These are phyloP conservation scores for Maudiozyma serrabonitensis DNA, from an alignment of 805 yeast genomes.

Conservation along the genomic window DNA sequence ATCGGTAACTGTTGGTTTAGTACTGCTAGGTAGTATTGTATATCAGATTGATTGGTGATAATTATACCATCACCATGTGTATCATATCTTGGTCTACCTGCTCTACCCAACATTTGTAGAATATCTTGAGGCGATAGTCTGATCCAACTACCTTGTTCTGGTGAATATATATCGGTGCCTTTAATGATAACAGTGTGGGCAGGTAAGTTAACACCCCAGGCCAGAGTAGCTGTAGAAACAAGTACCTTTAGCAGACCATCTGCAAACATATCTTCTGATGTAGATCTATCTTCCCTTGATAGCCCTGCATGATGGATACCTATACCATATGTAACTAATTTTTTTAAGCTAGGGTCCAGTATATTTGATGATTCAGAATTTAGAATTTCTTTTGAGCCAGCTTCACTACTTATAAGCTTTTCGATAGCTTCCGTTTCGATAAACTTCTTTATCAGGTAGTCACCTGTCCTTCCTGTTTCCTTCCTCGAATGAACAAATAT, in stretches of 20 bases:
- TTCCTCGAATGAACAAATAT: constrained; percentile 91
- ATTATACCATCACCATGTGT: constrained; percentile 88
- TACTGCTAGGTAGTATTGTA: constrained; percentile 84
- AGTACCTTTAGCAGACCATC: constrained; percentile 77
- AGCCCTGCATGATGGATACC: constrained; percentile 93
- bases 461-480: constrained; percentile 80
- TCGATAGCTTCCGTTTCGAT: constrained; percentile 44
- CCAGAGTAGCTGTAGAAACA: constrained; percentile 86
- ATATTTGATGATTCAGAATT: constrained; percentile 51
- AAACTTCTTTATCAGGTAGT: constrained; percentile 55
- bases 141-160: constrained; percentile 81
- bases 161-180: constrained; percentile 90
- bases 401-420: constrained; percentile 35
- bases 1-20: constrained; percentile 86
- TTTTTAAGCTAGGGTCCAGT: constrained; percentile 44
- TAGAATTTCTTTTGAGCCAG: constrained; percentile 55
- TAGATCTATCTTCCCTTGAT: constrained; percentile 57
- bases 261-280: constrained; percentile 79
- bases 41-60: constrained; percentile 75
- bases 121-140: constrained; percentile 93
- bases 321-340: constrained; percentile 59
- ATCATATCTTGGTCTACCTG: constrained; percentile 94
- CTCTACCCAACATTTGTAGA: constrained; percentile 95
- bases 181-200: constrained; percentile 90
- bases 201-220: constrained; percentile 96